phyloP scores from a whole-genome alignment of 805 yeast species.

The Candida cerambycidarum region DNA sequence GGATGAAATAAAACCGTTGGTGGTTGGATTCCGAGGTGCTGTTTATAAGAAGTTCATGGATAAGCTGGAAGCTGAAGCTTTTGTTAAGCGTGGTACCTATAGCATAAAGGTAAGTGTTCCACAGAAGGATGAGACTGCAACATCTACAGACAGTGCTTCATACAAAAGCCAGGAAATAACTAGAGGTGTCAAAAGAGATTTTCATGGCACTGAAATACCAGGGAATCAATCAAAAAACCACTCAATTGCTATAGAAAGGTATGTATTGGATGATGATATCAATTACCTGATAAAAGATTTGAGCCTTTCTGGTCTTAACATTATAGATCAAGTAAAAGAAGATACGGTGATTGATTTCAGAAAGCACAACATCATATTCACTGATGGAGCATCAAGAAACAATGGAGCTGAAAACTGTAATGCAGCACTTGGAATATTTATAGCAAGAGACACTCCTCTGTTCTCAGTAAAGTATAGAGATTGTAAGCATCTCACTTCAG shows the following conservation, averaged over 20 bases:
- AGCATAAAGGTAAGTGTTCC: no score
- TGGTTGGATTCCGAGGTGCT: neutral
- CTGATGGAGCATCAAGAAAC: slow-evolving; percentile 76
- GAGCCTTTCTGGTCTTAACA: no score
- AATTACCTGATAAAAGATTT: no score
- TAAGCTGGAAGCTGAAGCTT: neutral
- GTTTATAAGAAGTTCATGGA: slow-evolving; percentile 1
- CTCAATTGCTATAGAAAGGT: no score
- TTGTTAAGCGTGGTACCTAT: neutral
- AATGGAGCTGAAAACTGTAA: slow-evolving; percentile 50
- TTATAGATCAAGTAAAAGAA: no score
- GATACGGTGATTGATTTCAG: neutral
- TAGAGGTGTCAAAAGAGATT: no score
- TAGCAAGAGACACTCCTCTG: slow-evolving; percentile 49
- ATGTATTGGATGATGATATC: no score
- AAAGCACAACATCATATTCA: slow-evolving; percentile 41
- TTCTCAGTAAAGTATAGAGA: slow-evolving; percentile 24
- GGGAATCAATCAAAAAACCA: no score
- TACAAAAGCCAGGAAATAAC: no score
- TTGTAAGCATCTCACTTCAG: slow-evolving; percentile 3
- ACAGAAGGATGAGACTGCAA: no score
- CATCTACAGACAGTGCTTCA: no score
- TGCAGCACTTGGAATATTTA: slow-evolving; percentile 74
- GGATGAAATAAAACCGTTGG: slow-evolving; percentile 26
- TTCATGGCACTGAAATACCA: no score